Evolutionary conservation across 768 basidiomycete genomes (phyloP), one percentile per base, ranked within the genome.

Genomic region (Austroboletus festivus): DNA sequence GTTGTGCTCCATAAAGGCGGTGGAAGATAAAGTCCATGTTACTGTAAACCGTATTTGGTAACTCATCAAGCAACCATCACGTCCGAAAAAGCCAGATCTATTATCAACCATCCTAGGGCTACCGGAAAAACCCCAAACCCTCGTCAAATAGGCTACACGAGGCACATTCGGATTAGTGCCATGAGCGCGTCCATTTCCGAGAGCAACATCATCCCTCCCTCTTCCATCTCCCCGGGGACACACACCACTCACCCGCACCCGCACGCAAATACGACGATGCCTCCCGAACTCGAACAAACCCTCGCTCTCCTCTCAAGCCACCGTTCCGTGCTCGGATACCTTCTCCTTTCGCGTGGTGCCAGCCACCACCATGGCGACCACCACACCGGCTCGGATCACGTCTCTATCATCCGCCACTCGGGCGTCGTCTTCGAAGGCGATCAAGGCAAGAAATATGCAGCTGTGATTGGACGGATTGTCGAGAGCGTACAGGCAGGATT

Each of bases 361-460:
- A n/a, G n/a, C n/a, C n/a, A n/a, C n/a, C n/a, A n/a, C n/a, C n/a
- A n/a, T n/a, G n/a, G n/a, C n/a, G n/a, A n/a, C n/a, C n/a, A n/a
- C n/a, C n/a, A n/a, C n/a, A n/a, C n/a, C n/a, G n/a, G n/a, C n/a
- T n/a, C n/a, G n/a, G n/a, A 78, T 39, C 84, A 83, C 6, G 78
- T 81, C 18, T 82, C 83, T 56, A 91, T 96, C 54, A 86, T 96
- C 57, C 78, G 89, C 26, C 85, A 89, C 58, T 85, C 88, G 1
- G 90, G 89, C 13, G 87, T 88, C 44, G 77, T 90, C 5, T 92
- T 92, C 55, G 90, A 92, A 53, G 89, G 89, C 26, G 89, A 91
- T 53, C 84, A 86, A 33, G 89, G 89, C 20, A 74, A 70, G 61
- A 83, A 80, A 56, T 91, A 92, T 51, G 89, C 89, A 4, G 69